Percentiles rank a stretch among this genome's conserved stretches.
These are phyloP conservation scores for Umbilicaria muhlenbergii DNA, from an alignment of 495 filamentous ascomycete species.

Conservation along the genomic window DNA sequence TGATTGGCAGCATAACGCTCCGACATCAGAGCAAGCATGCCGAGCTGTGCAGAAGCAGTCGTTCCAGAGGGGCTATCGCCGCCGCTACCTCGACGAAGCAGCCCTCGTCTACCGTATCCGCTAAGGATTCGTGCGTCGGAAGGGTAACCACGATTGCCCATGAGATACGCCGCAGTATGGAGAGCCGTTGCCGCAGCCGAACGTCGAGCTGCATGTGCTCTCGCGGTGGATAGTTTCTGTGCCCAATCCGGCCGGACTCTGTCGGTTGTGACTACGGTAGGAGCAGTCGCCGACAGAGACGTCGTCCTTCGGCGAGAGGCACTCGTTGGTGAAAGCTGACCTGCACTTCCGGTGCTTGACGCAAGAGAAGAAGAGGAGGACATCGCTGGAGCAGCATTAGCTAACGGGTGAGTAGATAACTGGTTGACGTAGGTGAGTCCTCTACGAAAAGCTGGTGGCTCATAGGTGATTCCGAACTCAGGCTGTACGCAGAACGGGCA, in stretches of 20 bases:
- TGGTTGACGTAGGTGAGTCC: slow-evolving; percentile 57
- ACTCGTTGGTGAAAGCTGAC: slow-evolving; percentile 15
- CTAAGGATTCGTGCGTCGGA: slow-evolving; percentile 30
- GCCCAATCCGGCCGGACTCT: slow-evolving; percentile 88
- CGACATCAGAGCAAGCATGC: slow-evolving; percentile 34
- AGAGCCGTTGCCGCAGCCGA: slow-evolving; percentile 89
- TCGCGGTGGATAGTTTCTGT: slow-evolving; percentile 70
- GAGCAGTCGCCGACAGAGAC: slow-evolving; percentile 65
- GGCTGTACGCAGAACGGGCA: slow-evolving; percentile 93
- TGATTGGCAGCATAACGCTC: slow-evolving; percentile 22
- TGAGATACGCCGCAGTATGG: slow-evolving; percentile 88
- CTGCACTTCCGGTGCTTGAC: slow-evolving; percentile 17
- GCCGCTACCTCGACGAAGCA: slow-evolving; percentile 26
- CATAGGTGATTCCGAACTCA: slow-evolving; percentile 89
- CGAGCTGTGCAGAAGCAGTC: slow-evolving; percentile 29
- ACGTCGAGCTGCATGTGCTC: slow-evolving; percentile 66
- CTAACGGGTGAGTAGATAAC: slow-evolving; percentile 22
- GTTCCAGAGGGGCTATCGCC: slow-evolving; percentile 20
- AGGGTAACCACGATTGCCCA: slow-evolving; percentile 43
- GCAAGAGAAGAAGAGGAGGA: slow-evolving; percentile 42
- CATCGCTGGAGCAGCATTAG: slow-evolving; percentile 49
- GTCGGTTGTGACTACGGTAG: slow-evolving; percentile 81
- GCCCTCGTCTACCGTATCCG: slow-evolving; percentile 29
- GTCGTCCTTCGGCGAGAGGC: slow-evolving; percentile 50
- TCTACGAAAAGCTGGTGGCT: slow-evolving; percentile 73